Conservation (phyloP, 2,329 filamentous ascomycete species). For the Botrytis hyacinthi region DNA sequence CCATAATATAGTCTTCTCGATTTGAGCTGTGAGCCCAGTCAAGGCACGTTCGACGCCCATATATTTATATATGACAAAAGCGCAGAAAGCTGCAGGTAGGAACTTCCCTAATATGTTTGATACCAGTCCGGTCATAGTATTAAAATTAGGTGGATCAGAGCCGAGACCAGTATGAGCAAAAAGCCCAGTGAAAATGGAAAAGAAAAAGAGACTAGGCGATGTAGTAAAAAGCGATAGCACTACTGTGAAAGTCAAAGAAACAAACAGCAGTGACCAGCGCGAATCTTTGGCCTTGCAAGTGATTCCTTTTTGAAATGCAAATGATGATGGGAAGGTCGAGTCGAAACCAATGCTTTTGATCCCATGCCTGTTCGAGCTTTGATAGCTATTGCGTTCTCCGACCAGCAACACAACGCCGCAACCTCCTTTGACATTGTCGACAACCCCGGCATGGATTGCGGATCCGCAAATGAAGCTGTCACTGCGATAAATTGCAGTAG, state of each 20-base stretch:
- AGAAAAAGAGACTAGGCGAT: constrained; percentile 79
- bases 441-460: constrained; percentile 79
- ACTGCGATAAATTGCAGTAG: constrained; percentile 68
- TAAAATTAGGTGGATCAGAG: constrained; percentile 75
- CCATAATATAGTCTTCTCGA: constrained; percentile 90
- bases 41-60: constrained; percentile 74
- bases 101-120: constrained; percentile 78
- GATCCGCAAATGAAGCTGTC: constrained; percentile 86
- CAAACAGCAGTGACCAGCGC: constrained; percentile 77
- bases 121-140: constrained; percentile 67
- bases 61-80: constrained; percentile 83
- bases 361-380: constrained; percentile 64
- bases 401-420: constrained; percentile 78
- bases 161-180: constrained; percentile 91
- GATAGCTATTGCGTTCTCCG: constrained; percentile 64
- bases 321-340: constrained; percentile 86
- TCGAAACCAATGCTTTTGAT: constrained; percentile 77
- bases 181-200: constrained; percentile 73
- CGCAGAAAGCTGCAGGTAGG: constrained; percentile 82
- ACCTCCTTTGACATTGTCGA: constrained; percentile 69
- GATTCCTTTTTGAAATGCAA: constrained; percentile 67
- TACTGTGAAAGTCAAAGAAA: constrained; percentile 77
- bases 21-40: constrained; percentile 69
- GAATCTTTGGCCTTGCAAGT: constrained; percentile 71
- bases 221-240: constrained; percentile 79